These are phyloP conservation scores for Bipolaris bicolor DNA, from an alignment of 2,329 filamentous ascomycete genomes.

Conservation along the genomic window DNA sequence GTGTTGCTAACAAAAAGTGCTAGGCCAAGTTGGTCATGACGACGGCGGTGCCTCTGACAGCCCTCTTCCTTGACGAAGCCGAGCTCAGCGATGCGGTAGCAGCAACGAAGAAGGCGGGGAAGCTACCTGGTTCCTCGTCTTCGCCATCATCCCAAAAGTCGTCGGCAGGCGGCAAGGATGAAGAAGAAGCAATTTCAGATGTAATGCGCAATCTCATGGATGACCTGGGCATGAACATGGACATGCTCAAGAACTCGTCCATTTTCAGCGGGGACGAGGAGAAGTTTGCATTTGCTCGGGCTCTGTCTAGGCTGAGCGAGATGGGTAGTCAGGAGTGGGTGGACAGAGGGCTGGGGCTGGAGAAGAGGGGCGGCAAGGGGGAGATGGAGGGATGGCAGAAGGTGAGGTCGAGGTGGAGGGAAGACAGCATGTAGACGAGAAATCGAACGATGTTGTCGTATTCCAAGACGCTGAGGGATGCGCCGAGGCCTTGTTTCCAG, in stretches of 20 bases:
- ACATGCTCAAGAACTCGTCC: slow-evolving; percentile 80
- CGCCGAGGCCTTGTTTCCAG: background rate
- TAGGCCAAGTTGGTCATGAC: slow-evolving; percentile 96
- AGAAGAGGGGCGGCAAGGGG: slow-evolving; percentile 67
- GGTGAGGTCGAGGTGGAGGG: slow-evolving; percentile 70
- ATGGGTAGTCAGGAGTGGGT: slow-evolving; percentile 98
- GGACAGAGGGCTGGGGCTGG: slow-evolving; percentile 73
- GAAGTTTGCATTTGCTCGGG: slow-evolving; percentile 91
- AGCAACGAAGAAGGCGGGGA: slow-evolving; percentile 45
- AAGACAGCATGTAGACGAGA: slow-evolving; percentile 39
- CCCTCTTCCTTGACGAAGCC: slow-evolving; percentile 78
- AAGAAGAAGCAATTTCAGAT: slow-evolving; percentile 63
- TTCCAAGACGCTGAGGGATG: background rate
- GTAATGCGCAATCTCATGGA: slow-evolving; percentile 84
- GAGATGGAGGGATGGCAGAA: slow-evolving; percentile 71
- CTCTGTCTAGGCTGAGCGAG: slow-evolving; percentile 80
- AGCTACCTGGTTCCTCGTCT: slow-evolving; percentile 43
- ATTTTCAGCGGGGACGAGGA: slow-evolving; percentile 96
- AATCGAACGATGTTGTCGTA: background rate
- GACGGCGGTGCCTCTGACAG: slow-evolving; percentile 79
- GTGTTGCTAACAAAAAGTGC: slow-evolving; percentile 4
- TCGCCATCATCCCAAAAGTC: slow-evolving; percentile 14
- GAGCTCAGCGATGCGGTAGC: slow-evolving; percentile 56
- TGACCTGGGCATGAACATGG: slow-evolving; percentile 83
- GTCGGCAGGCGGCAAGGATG: slow-evolving; percentile 48